Base-by-base conservation (phyloP, 2,329 filamentous ascomycete species). In the Pestalotiopsis sp. region DNA sequence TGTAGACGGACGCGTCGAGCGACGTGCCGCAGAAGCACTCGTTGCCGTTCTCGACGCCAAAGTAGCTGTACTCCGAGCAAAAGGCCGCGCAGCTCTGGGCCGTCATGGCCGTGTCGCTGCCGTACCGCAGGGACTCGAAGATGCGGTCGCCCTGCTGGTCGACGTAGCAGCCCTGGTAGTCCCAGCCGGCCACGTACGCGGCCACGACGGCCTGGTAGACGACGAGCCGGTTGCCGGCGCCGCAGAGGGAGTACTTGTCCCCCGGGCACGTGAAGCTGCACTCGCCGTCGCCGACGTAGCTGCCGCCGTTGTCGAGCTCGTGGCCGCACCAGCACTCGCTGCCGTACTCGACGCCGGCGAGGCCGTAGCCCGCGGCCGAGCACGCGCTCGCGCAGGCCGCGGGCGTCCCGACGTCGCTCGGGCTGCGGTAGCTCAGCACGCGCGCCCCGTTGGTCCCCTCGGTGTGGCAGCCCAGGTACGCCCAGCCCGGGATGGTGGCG, bases 271-370 rank as follows among this genome's bases (percentile, higher is more conserved):
- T 36, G 79, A 69, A 66, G 79, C 79, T 65, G 75, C 83, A 85
- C 70, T 81, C 78, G 56, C 78, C 71, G 49, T 78, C 77, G 27
- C 76, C 70, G 17, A 76, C 76, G 58, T 80, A 69, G 63, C 69
- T 31, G 7, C 59, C 59, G 80, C 76, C 27, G 76, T 76, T 4
- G 76, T 70, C 78, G 61, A 84, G 74, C 17, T 71, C 69, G 66
- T 74, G 77, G 13, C 83, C 84, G 74, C 84, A 86, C 71, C 78
- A 91, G 79, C 89, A 91, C 74, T 91, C 86, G 20, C 80, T 79
- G 38, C 78, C 80, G 73, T 86, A 88, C 73, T 90, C 87, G 0
- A 87, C 81, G 58, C 88, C 89, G 17, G 87, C 87, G 73, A 87
- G 89, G 3, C 79, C 74, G 69, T 83, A 85, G 3, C 83, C 84